Percentiles rank a stretch among this genome's conserved stretches.
Conservation (phyloP, 2,329 filamentous ascomycete species). For the Acarospora socialis region DNA sequence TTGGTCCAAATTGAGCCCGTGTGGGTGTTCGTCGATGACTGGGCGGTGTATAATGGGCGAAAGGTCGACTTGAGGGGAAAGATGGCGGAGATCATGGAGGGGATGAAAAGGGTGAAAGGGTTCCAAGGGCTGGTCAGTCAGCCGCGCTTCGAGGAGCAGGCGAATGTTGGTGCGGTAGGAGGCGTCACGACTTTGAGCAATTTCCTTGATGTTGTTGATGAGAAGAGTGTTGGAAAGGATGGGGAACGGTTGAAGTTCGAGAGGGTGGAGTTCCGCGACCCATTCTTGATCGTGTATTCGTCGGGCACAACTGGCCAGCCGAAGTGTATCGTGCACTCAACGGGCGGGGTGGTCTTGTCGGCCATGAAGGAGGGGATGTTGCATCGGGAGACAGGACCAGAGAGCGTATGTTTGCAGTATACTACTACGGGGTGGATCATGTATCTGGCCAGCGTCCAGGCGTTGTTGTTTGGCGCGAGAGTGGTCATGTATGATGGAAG, state of each 20-base stretch:
- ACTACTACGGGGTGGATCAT: constrained; percentile 79
- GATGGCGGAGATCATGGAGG: constrained; percentile 51
- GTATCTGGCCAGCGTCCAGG: constrained; percentile 52
- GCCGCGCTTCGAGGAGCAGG: constrained; percentile 43
- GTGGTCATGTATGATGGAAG: constrained; percentile 70
- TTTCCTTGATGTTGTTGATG: too few relatives aligned
- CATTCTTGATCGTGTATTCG: constrained; percentile 63
- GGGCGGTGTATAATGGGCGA: constrained; percentile 65
- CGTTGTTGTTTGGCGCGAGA: constrained; percentile 45
- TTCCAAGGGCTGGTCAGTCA: constrained; percentile 53
- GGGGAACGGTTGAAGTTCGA: constrained; percentile 37
- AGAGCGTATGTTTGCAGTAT: constrained; percentile 40
- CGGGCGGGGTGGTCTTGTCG: constrained; percentile 49
- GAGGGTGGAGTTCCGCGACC: constrained; percentile 55
- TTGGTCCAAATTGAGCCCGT: constrained; percentile 61
- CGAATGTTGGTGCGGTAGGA: constrained; percentile 43
- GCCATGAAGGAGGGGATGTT: constrained; percentile 45
- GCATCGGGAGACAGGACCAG: constrained; percentile 33
- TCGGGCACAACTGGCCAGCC: constrained; percentile 72
- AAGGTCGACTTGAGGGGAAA: constrained; percentile 56
- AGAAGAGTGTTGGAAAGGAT: constrained; percentile 11
- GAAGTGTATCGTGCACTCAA: constrained; percentile 73
- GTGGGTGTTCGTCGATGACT: constrained; percentile 75
- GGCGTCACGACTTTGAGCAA: constrained; percentile 25
- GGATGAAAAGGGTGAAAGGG: constrained; percentile 44